These are phyloP conservation scores for Talaromyces ruber DNA, from an alignment of 495 filamentous ascomycete species.

Conservation along the genomic window DNA sequence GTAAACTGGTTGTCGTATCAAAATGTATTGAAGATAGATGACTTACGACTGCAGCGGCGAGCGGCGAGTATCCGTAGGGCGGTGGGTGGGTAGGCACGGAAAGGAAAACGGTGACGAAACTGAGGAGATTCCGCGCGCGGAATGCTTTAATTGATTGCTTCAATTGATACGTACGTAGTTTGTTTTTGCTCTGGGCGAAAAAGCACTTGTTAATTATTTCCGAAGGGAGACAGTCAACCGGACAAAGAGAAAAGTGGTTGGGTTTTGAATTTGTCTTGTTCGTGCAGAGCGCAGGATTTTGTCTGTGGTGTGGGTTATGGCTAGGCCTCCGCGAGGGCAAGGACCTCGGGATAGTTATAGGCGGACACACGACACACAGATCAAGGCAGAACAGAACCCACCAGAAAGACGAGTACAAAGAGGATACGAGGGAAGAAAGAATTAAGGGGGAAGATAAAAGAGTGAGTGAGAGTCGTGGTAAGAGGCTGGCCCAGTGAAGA, in stretches of 20 bases:
- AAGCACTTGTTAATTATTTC: background rate
- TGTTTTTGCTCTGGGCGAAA: background rate
- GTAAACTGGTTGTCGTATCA: background rate
- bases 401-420: background rate
- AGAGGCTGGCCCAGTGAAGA: background rate
- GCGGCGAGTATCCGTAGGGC: background rate
- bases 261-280: background rate
- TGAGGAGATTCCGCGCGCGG: constrained; percentile 6
- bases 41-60: constrained; percentile 3
- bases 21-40: background rate
- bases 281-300: background rate
- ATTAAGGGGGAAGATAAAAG: background rate
- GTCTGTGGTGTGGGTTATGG: background rate
- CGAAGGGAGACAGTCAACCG: constrained; percentile 6
- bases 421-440: background rate
- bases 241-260: background rate
- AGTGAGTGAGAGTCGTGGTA: background rate
- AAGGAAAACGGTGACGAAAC: constrained; percentile 25
- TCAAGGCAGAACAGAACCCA: background rate
- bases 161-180: background rate
- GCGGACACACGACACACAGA: background rate
- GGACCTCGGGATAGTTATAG: background rate
- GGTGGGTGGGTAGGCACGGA: constrained; percentile 9
- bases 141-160: background rate
- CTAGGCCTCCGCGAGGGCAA: background rate